phyloP scores from a whole-genome alignment of 139 green algal genomes.

The Yamagishiella unicocca region DNA sequence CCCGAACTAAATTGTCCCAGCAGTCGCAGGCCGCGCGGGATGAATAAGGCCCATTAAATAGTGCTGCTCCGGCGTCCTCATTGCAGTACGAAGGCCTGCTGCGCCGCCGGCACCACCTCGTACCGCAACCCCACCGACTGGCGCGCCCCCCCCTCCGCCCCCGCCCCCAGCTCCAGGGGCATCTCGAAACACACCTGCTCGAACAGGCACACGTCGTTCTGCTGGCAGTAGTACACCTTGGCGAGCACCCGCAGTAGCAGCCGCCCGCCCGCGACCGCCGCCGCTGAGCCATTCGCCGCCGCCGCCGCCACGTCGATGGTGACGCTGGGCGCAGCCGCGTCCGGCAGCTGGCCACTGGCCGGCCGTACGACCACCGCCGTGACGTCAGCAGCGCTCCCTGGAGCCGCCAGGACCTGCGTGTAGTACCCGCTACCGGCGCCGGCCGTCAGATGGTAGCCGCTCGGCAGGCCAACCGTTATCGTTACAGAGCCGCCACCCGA shows the following conservation, averaged over 20 bases:
- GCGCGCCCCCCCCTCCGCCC: not conserved
- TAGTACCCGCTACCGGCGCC: slow-evolving; percentile 67
- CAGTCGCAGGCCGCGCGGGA: no score
- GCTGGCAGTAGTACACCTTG: slow-evolving; percentile 84
- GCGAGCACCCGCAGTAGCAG: slow-evolving; percentile 45
- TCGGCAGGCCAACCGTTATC: slow-evolving; percentile 64
- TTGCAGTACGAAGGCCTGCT: slow-evolving; percentile 28
- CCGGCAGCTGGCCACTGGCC: slow-evolving; percentile 15
- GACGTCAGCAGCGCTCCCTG: not conserved
- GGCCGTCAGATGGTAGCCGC: slow-evolving; percentile 74
- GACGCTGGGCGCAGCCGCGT: slow-evolving; percentile 2
- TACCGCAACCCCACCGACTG: slow-evolving; percentile 5
- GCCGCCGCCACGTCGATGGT: not conserved
- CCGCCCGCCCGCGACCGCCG: not conserved
- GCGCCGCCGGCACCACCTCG: slow-evolving; percentile 1
- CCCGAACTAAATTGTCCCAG: no score
- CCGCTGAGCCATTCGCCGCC: not conserved
- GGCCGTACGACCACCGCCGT: slow-evolving; percentile 21
- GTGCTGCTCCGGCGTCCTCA: no score
- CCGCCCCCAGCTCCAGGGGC: slow-evolving; percentile 48
- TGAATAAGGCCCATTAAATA: no score
- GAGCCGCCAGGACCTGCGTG: slow-evolving; percentile 22
- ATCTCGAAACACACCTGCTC: slow-evolving; percentile 81
- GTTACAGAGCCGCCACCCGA: slow-evolving; percentile 10
- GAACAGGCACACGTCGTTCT: slow-evolving; percentile 81